Base-by-base conservation (phyloP, 768 basidiomycete species). In the Favolaschia claudopus region DNA sequence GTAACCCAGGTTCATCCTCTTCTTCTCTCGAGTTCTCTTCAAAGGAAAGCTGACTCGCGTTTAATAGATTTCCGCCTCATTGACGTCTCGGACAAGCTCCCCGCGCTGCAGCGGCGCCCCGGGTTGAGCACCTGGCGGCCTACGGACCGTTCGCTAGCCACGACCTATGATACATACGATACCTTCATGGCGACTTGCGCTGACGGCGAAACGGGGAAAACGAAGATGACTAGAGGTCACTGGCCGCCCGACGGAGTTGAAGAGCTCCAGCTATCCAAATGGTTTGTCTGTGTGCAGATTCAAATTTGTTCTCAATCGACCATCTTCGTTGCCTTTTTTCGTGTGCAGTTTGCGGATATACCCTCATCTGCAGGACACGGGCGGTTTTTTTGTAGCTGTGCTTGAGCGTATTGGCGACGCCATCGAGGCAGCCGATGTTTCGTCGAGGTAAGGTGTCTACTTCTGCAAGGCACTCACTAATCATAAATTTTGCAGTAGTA, bases 351-450 rank as follows among this genome's bases (percentile, higher is more conserved):
- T 98, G 72, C 85, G 97, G 34, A 86, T 99, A 62, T 92, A 96
- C 69, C 96, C 97, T 2, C 96, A 99, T 71, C 77, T 97, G 9
- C 97, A 99, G 74, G 92, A 99, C 69, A 93, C 95, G 0, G 97
- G 97, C 3, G 97, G 95, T 0, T 99, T 99, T 76, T 99, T 97
- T 70, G 88, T 99, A n/a, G 95, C 95, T 12, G 91, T 97, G 0
- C 73, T 98, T 32, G 83, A 90, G 69, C 85, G 81, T 68, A 84
- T 76, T n/a, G n/a, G n/a, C n/a, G n/a, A n/a, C n/a, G n/a, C n/a
- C n/a, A n/a, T n/a, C n/a, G n/a, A n/a, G n/a, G n/a, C n/a, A n/a
- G n/a, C n/a, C n/a, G n/a, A n/a, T n/a, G n/a, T n/a, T n/a, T n/a
- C n/a, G n/a, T 27, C 46, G 33, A 74, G 54, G 71, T 72, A 67